Conservation (phyloP, 495 filamentous ascomycete genomes). For the Penicillium mononematosum region DNA sequence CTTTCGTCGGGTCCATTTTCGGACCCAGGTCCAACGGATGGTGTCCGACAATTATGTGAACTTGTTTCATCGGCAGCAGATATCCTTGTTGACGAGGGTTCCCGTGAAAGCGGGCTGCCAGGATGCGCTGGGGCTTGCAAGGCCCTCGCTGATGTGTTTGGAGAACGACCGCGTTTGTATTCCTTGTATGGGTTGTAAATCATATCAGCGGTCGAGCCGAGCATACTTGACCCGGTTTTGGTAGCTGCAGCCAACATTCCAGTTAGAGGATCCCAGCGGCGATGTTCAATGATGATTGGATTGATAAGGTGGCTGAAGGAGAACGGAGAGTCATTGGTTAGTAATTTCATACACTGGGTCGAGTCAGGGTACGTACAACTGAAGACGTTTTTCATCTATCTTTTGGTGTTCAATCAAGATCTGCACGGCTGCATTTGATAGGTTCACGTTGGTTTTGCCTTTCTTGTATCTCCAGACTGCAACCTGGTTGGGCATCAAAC, state of each 20-base stretch:
- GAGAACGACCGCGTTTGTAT: conserved; percentile 19
- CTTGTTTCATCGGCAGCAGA: background rate
- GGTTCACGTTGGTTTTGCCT: conserved; percentile 41
- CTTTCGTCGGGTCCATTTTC: background rate
- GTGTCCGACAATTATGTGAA: background rate
- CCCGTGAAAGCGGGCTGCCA: background rate
- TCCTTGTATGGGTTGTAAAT: conserved; percentile 34
- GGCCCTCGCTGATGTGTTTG: conserved; percentile 15
- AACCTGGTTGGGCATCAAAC: conserved; percentile 61
- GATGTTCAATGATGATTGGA: conserved; percentile 37
- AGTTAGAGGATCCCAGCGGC: conserved; percentile 41
- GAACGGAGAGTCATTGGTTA: background rate
- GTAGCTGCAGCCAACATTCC: conserved; percentile 41
- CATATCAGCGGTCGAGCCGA: conserved; percentile 29
- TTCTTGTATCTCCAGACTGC: conserved; percentile 68
- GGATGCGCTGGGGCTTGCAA: background rate
- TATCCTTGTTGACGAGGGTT: background rate
- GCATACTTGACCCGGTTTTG: conserved; percentile 26
- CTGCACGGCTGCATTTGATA: conserved; percentile 68
- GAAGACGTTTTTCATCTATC: conserved; percentile 61
- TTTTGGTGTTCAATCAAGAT: conserved; percentile 58
- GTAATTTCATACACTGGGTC: background rate
- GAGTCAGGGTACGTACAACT: conserved; percentile 42
- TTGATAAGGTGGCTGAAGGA: conserved; percentile 24
- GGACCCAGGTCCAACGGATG: conserved; percentile 15